Evolutionary conservation across 2,329 filamentous ascomycete species (phyloP).

Genomic region (Pyricularia pennisetigena): DNA sequence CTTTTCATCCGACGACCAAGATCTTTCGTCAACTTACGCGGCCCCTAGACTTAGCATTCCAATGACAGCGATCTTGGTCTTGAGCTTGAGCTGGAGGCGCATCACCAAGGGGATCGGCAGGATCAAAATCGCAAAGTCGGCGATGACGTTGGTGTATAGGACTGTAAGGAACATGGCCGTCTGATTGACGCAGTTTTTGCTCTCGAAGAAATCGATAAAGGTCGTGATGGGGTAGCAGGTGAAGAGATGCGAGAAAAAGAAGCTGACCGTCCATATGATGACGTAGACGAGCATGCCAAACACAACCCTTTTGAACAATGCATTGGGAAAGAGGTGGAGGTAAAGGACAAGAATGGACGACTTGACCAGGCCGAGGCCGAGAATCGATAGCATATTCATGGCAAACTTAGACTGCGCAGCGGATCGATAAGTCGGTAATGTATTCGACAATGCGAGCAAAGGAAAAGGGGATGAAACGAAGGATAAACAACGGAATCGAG

Average conservation of each 20-base stretch:
- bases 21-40: neutral
- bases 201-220: neutral
- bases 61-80: neutral
- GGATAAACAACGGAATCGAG: neutral
- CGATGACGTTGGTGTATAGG: neutral
- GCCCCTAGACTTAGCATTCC: neutral
- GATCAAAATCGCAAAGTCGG: neutral
- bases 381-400: neutral
- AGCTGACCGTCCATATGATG: neutral
- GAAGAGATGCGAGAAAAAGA: neutral
- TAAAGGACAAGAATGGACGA: neutral
- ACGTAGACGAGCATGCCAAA: neutral
- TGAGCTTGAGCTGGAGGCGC: neutral
- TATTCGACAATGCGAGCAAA: neutral
- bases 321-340: neutral
- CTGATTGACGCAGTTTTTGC: neutral
- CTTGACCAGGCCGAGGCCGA: neutral
- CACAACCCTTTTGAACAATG: neutral
- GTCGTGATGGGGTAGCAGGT: neutral
- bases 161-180: neutral
- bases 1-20: neutral
- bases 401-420: neutral
- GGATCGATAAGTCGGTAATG: neutral
- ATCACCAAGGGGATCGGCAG: neutral
- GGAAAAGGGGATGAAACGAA: neutral